Evolutionary conservation across 1,284 basidiomycete species (phyloP).

Genomic region (Hypsizygus ulmarius): DNA sequence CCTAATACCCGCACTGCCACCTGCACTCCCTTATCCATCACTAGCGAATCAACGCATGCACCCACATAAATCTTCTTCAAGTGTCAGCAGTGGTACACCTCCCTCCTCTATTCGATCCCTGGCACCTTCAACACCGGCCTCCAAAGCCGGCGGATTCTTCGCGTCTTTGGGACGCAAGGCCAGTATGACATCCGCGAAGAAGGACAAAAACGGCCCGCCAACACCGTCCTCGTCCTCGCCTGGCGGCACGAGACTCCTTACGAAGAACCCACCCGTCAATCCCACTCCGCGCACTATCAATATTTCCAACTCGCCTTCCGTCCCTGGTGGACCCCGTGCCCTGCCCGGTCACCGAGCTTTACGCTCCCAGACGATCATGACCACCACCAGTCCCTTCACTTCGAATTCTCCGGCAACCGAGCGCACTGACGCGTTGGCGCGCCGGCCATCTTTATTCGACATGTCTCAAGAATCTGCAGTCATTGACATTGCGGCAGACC

Average conservation of each 20-base stretch:
- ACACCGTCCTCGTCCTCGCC: conserved; percentile 30
- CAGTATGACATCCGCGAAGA: conserved; percentile 42
- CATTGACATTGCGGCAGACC: conserved; percentile 34
- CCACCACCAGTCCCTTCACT: conserved; percentile 38
- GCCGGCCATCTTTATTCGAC: conserved; percentile 52
- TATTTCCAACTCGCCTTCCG: conserved; percentile 43
- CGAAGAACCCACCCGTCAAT: conserved; percentile 39
- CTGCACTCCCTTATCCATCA: conserved; percentile 73
- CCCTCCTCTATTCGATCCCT: conserved; percentile 38
- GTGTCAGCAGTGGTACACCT: conserved; percentile 30
- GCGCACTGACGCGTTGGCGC: conserved; percentile 41
- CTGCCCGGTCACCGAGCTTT: conserved; percentile 54
- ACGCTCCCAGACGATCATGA: conserved; percentile 65
- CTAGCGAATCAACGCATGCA: conserved; percentile 34
- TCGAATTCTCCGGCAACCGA: conserved; percentile 29
- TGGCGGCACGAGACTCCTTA: conserved; percentile 33
- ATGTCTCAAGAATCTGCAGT: conserved; percentile 20
- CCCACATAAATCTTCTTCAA: conserved; percentile 32
- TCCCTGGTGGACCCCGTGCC: conserved; percentile 76
- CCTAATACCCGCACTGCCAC: conserved; percentile 50
- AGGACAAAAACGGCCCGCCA: conserved; percentile 35
- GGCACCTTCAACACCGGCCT: conserved; percentile 33
- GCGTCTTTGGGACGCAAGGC: conserved; percentile 70
- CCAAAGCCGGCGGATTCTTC: conserved; percentile 62
- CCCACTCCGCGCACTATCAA: conserved; percentile 34